Percentiles rank a stretch among this genome's conserved stretches.
phyloP scores from a whole-genome alignment of 2,329 filamentous ascomycete genomes.

The Verticillium zaregamsianum region DNA sequence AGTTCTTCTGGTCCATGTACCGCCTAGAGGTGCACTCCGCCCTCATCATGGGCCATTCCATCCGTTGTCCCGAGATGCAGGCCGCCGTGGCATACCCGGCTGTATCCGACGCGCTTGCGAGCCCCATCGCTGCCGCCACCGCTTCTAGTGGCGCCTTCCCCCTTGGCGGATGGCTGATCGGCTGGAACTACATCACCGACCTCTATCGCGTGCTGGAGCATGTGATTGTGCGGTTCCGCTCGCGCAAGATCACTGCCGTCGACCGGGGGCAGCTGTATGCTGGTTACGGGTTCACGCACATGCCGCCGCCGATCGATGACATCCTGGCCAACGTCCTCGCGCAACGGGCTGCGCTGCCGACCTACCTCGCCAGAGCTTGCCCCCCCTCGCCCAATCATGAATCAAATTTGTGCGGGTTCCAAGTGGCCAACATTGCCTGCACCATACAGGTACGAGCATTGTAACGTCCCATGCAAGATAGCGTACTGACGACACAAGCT shows the following conservation, averaged over 20 bases:
- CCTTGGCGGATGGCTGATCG: slow-evolving; percentile 39
- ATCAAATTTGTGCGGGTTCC: slow-evolving; percentile 27
- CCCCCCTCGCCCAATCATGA: slow-evolving; percentile 9
- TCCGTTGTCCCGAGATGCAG: slow-evolving; percentile 13
- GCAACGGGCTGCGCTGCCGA: slow-evolving; percentile 5
- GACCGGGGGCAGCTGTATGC: slow-evolving; percentile 3
- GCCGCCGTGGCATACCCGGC: slow-evolving; percentile 11
- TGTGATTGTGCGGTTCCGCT: slow-evolving; percentile 25
- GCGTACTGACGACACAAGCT: slow-evolving; percentile 4
- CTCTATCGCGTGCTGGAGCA: slow-evolving; percentile 54
- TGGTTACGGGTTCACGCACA: slow-evolving; percentile 4
- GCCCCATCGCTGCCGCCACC: background rate
- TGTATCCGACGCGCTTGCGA: slow-evolving; percentile 5
- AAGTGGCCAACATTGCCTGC: slow-evolving; percentile 30
- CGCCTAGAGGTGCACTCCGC: slow-evolving; percentile 50
- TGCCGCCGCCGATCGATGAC: slow-evolving; percentile 10
- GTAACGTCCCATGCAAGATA: background rate
- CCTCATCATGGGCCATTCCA: slow-evolving; percentile 39
- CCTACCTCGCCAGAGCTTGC: slow-evolving; percentile 4
- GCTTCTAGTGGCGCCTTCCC: background rate
- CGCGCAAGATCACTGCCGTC: slow-evolving; percentile 10
- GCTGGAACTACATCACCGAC: slow-evolving; percentile 56
- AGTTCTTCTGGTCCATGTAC: slow-evolving; percentile 53
- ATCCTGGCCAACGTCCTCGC: slow-evolving; percentile 7
- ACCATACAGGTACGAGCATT: slow-evolving; percentile 22